Conservation (phyloP, 2,329 filamentous ascomycete species). For the Leptodontidium sp. region DNA sequence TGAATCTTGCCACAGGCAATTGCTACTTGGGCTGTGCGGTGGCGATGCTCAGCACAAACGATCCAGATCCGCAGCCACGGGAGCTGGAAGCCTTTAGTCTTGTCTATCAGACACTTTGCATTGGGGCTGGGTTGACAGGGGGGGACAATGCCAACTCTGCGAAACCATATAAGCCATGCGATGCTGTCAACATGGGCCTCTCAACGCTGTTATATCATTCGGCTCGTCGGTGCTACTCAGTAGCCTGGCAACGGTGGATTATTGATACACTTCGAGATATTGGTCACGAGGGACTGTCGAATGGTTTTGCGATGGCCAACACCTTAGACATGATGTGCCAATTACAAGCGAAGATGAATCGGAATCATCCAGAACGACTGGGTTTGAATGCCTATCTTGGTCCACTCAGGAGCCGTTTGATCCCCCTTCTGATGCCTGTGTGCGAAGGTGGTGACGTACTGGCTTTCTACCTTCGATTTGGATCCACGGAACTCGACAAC, state of each 20-base stretch:
- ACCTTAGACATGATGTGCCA: conserved; percentile 32
- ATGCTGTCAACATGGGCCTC: conserved; percentile 35
- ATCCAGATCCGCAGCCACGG: conserved; percentile 10
- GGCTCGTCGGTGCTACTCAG: conserved; percentile 35
- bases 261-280: conserved; percentile 30
- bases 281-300: conserved; percentile 34
- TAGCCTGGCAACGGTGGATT: conserved; percentile 34
- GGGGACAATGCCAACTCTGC: background rate
- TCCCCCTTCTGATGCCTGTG: conserved; percentile 34
- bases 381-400: conserved; percentile 23
- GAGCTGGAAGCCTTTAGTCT: conserved; percentile 33
- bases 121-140: conserved; percentile 27
- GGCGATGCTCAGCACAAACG: conserved; percentile 31
- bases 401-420: conserved; percentile 27
- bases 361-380: background rate
- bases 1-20: conserved; percentile 34
- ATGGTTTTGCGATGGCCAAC: conserved; percentile 31
- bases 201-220: conserved; percentile 34
- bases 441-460: conserved; percentile 24
- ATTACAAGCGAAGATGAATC: conserved; percentile 22
- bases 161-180: conserved; percentile 35
- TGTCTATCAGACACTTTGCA: conserved; percentile 32
- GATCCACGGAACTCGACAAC: conserved; percentile 17
- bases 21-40: conserved; percentile 30
- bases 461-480: conserved; percentile 33